Base-by-base conservation (phyloP, 2,329 filamentous ascomycete genomes). In the Talaromyces sp. region DNA sequence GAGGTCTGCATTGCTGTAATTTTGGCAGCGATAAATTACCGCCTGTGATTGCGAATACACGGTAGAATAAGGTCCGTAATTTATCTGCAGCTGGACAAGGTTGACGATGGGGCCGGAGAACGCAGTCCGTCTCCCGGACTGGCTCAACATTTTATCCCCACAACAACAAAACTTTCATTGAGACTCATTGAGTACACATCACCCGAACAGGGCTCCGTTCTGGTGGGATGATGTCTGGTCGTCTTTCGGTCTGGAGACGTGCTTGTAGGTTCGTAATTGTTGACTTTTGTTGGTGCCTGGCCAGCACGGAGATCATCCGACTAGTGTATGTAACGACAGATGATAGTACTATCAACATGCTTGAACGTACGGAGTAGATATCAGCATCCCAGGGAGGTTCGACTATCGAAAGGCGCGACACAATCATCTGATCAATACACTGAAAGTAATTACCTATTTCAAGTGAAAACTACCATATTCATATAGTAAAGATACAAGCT, bases 131-230 rank as follows among this genome's bases (percentile, higher is more conserved):
- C 52, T 56, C n/a, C 52, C 52, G 33, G 10, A 56, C 52, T 56
- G 52, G 52, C 61, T 63, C 61, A 63, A 63, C 61, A 63, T 6
- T 63, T 63, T 57, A 45, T 63, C 61, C 60, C 60, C 60, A 62
- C 60, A 45, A 22, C 39, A 62, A 62, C 33, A 54, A 37, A 35
- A 49, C 27, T 31, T 31, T 31, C 27, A 31, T 31, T 31, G 27
- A 54, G 50, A 19, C 27, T 35, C 50, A 54, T 33, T 35, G 50
- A 35, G 27, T 7, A 8, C 49, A 33, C 24, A n/a, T 31, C 49
- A 31, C 14, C 16, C 47, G 24, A 52, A 50, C 24, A 50, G 16
- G 14, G 3, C 24, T 37, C 24, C 19, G 35, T 59, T 59, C 27
- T 45, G 57, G 57, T 60, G 57, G 39, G 57, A 47, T 5, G 8